phyloP scores from a whole-genome alignment of 306 rosid genomes.

The Morella rubra region DNA sequence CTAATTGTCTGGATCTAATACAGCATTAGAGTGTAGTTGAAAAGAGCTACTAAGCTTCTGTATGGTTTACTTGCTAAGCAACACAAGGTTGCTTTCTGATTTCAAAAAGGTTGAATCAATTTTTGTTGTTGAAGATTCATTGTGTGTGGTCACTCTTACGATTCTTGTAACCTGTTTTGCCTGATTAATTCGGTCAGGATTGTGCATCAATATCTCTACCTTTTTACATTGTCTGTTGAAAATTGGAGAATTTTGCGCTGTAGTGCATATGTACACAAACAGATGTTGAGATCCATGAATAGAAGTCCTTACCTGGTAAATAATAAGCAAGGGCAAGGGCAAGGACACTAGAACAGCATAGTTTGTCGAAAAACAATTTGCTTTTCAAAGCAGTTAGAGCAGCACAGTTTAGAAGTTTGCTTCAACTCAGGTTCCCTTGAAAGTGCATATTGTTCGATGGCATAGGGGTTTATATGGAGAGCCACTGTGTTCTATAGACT shows the following conservation, averaged over 20 bases:
- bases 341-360: not conserved
- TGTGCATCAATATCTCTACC: not conserved
- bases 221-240: not conserved
- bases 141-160: not conserved
- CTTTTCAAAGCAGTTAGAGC: not conserved
- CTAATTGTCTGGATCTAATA: not conserved
- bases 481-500: not conserved
- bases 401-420: not conserved
- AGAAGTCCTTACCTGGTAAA: not conserved
- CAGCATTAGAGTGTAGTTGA: not conserved
- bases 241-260: not conserved
- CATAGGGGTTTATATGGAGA: not conserved
- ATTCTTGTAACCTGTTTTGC: not conserved
- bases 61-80: not conserved
- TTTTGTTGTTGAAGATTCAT: not conserved
- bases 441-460: not conserved
- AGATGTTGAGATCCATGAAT: not conserved
- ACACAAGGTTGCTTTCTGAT: not conserved
- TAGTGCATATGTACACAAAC: not conserved
- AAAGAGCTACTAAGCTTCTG: not conserved
- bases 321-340: not conserved
- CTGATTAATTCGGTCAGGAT: not conserved
- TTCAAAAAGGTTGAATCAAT: not conserved
- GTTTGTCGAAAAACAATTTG: not conserved
- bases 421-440: not conserved